These are phyloP conservation scores for Auriscalpium microsporum DNA, from an alignment of 768 basidiomycete species.

Conservation along the genomic window DNA sequence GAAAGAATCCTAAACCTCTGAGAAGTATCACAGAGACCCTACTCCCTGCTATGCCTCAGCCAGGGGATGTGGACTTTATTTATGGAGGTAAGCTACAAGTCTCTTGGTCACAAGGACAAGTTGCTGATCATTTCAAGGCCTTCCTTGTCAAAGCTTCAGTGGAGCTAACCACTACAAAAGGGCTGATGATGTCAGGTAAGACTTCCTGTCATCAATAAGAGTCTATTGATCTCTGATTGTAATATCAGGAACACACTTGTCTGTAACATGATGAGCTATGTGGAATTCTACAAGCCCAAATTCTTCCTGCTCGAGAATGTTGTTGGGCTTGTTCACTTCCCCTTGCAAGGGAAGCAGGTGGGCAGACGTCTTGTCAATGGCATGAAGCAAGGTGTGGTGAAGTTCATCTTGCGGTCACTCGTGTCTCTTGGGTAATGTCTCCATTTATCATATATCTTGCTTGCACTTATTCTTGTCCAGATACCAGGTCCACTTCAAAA, in stretches of 20 bases:
- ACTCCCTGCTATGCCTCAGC: conserved; percentile 43
- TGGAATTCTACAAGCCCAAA: conserved; percentile 52
- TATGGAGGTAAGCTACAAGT: conserved; percentile 47
- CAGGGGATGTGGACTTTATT: conserved; percentile 59
- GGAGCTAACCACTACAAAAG: conserved; percentile 47
- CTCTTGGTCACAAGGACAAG: neutral
- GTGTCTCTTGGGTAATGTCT: conserved; percentile 52
- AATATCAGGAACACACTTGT: conserved; percentile 47
- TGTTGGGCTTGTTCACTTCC: conserved; percentile 45
- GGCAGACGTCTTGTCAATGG: conserved; percentile 25
- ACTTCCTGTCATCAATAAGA: neutral
- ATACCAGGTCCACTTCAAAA: conserved; percentile 60
- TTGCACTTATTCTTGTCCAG: conserved; percentile 24
- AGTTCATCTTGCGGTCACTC: conserved; percentile 53
- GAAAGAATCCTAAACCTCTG: conserved; percentile 32
- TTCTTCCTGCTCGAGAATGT: conserved; percentile 75
- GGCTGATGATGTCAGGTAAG: conserved; percentile 25
- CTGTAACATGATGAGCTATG: conserved; percentile 63
- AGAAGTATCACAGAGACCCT: conserved; percentile 25
- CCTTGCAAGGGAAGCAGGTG: conserved; percentile 32
- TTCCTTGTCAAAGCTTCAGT: conserved; percentile 72
- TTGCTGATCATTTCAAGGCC: conserved; percentile 33
- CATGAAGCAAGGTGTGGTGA: conserved; percentile 51
- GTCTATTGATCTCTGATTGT: neutral
- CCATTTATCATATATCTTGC: neutral